Evolutionary conservation across 2,329 filamentous ascomycete species (phyloP).

Genomic region (Phialophora expanda): DNA sequence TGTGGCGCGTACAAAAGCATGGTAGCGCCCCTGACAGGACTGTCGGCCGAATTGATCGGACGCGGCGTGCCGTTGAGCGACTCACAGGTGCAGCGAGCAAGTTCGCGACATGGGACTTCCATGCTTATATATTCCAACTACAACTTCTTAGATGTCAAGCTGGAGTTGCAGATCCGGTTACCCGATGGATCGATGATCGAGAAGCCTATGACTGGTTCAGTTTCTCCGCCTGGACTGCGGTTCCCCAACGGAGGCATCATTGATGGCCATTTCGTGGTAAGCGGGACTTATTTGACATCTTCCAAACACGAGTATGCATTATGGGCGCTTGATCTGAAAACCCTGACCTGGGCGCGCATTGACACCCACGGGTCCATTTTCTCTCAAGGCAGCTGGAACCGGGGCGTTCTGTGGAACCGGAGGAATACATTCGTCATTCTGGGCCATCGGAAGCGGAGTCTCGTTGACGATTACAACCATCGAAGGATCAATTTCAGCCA

Average conservation of each 20-base stretch:
- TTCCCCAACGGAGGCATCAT: constrained; percentile 97
- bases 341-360: constrained; percentile 90
- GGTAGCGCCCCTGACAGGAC: constrained; percentile 73
- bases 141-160: constrained; percentile 95
- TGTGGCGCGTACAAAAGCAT: constrained; percentile 97
- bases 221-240: constrained; percentile 87
- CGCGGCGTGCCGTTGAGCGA: constrained; percentile 35
- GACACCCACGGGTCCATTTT: constrained; percentile 94
- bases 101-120: constrained; percentile 55
- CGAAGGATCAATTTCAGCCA: constrained; percentile 97
- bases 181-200: constrained; percentile 84
- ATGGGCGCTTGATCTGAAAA: constrained; percentile 90
- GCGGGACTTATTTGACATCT: constrained; percentile 94
- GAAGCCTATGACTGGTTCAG: constrained; percentile 83
- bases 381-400: constrained; percentile 96
- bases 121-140: constrained; percentile 99
- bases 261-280: constrained; percentile 95
- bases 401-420: constrained; percentile 89
- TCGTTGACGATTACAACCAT: constrained; percentile 98
- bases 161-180: constrained; percentile 87
- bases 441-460: constrained; percentile 87
- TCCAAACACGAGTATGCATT: constrained; percentile 98
- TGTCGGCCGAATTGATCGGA: constrained; percentile 42
- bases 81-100: constrained; percentile 21
- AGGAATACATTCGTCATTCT: constrained; percentile 95